phyloP scores from a whole-genome alignment of 2,329 filamentous ascomycete genomes.

The Bisporella sp. region DNA sequence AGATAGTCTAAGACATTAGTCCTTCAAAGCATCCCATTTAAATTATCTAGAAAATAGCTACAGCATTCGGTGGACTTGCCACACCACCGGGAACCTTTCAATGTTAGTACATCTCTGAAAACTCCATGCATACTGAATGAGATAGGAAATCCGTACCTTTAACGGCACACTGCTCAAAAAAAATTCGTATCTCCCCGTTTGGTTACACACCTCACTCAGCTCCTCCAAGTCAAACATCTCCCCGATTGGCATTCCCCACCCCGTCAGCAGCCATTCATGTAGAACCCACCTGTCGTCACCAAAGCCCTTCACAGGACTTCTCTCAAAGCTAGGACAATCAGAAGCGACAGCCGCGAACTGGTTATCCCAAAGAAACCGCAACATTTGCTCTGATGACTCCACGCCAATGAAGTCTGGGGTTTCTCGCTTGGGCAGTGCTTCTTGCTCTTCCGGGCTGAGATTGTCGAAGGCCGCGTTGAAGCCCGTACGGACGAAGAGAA shows the following conservation, averaged over 20 bases:
- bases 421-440: neutral
- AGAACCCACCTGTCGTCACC: neutral
- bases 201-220: constrained; percentile 10
- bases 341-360: neutral
- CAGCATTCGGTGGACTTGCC: constrained; percentile 15
- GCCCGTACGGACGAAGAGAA: neutral
- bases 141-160: neutral
- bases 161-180: constrained; percentile 11
- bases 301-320: neutral
- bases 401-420: neutral
- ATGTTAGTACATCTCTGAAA: neutral
- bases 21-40: neutral
- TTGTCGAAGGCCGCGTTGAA: neutral
- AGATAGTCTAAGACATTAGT: too few relatives aligned
- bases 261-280: constrained; percentile 12
- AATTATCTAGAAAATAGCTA: constrained; percentile 3
- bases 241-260: constrained; percentile 16
- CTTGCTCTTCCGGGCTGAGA: neutral
- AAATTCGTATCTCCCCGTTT: constrained; percentile 11
- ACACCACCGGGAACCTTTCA: constrained; percentile 10
- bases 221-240: constrained; percentile 18
- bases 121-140: neutral
- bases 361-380: constrained; percentile 1
- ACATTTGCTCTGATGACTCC: neutral
- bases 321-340: neutral